These are phyloP conservation scores for Colletotrichum sidae DNA, from an alignment of 2,329 filamentous ascomycete species.

Conservation along the genomic window DNA sequence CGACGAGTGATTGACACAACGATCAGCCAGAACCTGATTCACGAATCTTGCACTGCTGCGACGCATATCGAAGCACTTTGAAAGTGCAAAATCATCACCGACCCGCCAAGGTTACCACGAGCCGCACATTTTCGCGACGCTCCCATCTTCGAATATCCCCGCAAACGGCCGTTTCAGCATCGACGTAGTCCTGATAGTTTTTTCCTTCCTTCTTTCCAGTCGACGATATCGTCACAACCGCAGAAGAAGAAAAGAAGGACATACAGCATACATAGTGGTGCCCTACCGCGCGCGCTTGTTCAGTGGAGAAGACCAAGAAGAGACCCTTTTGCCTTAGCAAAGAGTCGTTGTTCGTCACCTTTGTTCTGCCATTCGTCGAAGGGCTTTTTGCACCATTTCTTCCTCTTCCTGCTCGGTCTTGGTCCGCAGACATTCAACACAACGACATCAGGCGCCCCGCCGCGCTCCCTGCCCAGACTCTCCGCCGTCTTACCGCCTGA, in stretches of 20 bases:
- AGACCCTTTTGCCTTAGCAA: constrained; percentile 5
- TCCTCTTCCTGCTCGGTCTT: not conserved
- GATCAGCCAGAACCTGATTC: not conserved
- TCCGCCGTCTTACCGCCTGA: constrained; percentile 31
- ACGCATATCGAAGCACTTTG: no score
- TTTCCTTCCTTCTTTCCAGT: not conserved
- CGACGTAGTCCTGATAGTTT: constrained; percentile 7
- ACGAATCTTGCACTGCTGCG: not conserved
- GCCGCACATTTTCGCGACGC: not conserved
- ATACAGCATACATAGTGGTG: constrained; percentile 1
- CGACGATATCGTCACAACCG: not conserved
- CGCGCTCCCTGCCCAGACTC: constrained; percentile 29
- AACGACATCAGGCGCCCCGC: not conserved
- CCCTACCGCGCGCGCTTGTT: constrained; percentile 36
- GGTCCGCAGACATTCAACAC: no score
- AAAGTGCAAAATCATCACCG: no score
- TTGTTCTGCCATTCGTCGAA: constrained; percentile 15
- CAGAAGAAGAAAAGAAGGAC: not conserved
- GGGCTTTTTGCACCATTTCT: not conserved
- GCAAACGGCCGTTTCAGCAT: constrained; percentile 24
- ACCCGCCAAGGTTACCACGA: no score
- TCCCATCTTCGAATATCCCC: constrained; percentile 4
- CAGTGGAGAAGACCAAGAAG: constrained; percentile 22
- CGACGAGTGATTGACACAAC: not conserved
- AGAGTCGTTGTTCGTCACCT: constrained; percentile 8